Base-by-base conservation (phyloP, 306 rosid species). In the Sophora flavescens region DNA sequence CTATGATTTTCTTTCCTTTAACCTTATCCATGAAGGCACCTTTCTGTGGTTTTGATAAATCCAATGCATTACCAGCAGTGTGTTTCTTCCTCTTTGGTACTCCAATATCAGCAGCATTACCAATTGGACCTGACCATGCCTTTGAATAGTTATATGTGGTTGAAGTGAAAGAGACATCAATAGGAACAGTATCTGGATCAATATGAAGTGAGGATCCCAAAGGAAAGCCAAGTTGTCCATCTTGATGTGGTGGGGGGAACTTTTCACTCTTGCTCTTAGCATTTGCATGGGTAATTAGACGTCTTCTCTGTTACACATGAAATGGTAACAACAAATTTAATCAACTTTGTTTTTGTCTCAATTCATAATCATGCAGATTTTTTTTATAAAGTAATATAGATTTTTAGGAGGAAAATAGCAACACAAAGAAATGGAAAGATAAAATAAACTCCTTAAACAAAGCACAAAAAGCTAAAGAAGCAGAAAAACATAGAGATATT, bases 251-350 rank as follows among this genome's bases (percentile, higher is more conserved):
- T 5, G 98, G 98, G 61, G 98, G 98, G 67, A 93, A 93, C 85
- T 93, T 93, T 80, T 93, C 98, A 42, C 98, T 93, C 87, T 93
- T 93, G 93, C 98, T 93, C 88, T 91, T 93, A 22, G 97, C 98
- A 67, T 93, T 91, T 80, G 93, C 91, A 70, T 89, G 98, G 12
- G 88, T 84, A 69, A 93, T 89, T 67, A 89, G 83, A 53, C 97
- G 96, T 77, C 98, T 77, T 69, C 93, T 89, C 98, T 93, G 98
- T 79, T 78, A 62, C 77, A 81, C 60, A 78, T 30, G 51, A 81
- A 80, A 83, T 61, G 63, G 44, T 14, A 63, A 54, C 64, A 74
- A 50, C 59, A 57, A 45, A 57, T 33, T 59, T 17, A 45, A 75
- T 66, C 22, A 70, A 62, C 18, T 75, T 9, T 35, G 44, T 41